Evolutionary conservation across 495 filamentous ascomycete species (phyloP).

Genomic region (Tetracladium marchalianum): DNA sequence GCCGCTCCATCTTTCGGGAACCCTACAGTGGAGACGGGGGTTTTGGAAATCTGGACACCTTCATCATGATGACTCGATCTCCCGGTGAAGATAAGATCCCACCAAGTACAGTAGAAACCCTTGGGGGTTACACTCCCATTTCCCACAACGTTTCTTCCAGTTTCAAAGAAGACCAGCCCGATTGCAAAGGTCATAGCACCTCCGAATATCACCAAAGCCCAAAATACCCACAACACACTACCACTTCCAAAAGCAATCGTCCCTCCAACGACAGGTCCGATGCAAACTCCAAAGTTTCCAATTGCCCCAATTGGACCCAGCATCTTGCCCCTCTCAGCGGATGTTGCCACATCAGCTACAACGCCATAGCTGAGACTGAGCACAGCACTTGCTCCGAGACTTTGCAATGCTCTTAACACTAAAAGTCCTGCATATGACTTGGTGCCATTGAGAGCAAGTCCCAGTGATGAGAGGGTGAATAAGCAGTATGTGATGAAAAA

Average conservation of each 20-base stretch:
- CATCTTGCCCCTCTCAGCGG: slow-evolving; percentile 27
- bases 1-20: too few relatives aligned
- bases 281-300: slow-evolving; percentile 1
- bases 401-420: slow-evolving; percentile 4
- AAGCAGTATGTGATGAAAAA: slow-evolving; percentile 29
- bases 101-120: too few relatives aligned
- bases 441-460: slow-evolving; percentile 21
- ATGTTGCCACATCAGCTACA: slow-evolving; percentile 27
- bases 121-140: slow-evolving; percentile 1
- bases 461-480: slow-evolving; percentile 30
- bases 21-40: too few relatives aligned
- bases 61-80: too few relatives aligned
- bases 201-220: slow-evolving; percentile 30
- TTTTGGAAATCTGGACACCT: too few relatives aligned
- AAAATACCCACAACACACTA: slow-evolving; percentile 33
- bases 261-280: slow-evolving; percentile 36
- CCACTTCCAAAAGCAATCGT: slow-evolving; percentile 26
- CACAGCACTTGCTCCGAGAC: slow-evolving; percentile 17
- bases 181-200: slow-evolving; percentile 18
- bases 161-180: slow-evolving; percentile 4
- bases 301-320: slow-evolving; percentile 18
- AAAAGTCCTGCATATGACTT: background rate
- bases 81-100: too few relatives aligned
- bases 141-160: slow-evolving; percentile 8
- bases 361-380: slow-evolving; percentile 24